Conservation (phyloP, 495 filamentous ascomycete species). For the Aspergillus olivimuriae region DNA sequence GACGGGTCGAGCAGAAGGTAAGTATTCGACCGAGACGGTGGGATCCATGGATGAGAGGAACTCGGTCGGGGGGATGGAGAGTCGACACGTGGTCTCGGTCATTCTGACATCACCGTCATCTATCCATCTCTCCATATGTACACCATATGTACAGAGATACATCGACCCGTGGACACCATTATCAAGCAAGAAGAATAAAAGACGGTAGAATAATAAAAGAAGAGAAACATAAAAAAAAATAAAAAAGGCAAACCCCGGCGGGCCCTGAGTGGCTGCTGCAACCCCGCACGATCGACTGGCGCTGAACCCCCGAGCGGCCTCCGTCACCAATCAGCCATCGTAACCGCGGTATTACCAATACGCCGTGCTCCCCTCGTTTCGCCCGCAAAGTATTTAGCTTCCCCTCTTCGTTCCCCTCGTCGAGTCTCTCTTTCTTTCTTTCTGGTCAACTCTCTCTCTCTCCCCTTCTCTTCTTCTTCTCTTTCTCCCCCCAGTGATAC, state of each 20-base stretch:
- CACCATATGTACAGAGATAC: too few species aligned
- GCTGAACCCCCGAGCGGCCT: neutral
- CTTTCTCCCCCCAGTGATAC: slow-evolving; percentile 2
- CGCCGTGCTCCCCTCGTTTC: neutral
- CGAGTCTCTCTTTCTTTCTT: neutral
- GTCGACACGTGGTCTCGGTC: too few species aligned
- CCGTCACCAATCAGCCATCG: neutral
- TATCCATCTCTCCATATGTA: too few species aligned
- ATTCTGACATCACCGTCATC: too few species aligned
- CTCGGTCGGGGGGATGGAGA: too few species aligned
- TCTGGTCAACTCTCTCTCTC: neutral
- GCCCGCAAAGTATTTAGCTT: neutral
- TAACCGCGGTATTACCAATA: neutral
- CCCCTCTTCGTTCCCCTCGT: neutral
- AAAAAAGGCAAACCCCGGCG: neutral
- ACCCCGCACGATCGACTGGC: neutral
- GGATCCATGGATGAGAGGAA: too few species aligned
- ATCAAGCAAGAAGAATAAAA: too few species aligned
- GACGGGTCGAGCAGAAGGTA: too few species aligned
- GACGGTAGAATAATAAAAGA: too few species aligned
- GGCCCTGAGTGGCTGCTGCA: neutral
- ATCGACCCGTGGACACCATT: too few species aligned
- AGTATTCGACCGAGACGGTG: too few species aligned
- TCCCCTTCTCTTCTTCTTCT: slow-evolving; percentile 2
- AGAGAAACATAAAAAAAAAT: neutral